Base-by-base conservation (phyloP, 768 basidiomycete species). In the Fibroporia radiculosa region DNA sequence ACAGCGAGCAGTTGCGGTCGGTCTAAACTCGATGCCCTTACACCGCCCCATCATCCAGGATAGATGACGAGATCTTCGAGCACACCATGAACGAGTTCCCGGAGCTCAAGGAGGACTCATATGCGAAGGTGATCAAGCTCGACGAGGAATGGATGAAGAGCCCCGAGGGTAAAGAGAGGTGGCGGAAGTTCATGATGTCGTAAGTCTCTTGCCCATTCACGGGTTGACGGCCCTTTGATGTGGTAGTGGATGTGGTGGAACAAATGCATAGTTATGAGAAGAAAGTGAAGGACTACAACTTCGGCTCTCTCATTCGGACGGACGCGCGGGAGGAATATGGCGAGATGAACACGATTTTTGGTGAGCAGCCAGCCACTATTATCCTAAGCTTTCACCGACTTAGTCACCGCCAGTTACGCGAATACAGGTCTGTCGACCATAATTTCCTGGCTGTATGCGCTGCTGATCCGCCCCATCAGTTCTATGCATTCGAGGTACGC, bases 131-230 rank as follows among this genome's bases (percentile, higher is more conserved):
- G 14, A 52, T 59, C 37, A 65, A 75, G 54, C 67, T 98, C 4
- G 83, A 95, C 61, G 96, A 99, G 63, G 85, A 93, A 1, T 80
- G 80, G 75, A 82, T 98, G 80, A 99, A 99, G 74, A 87, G 80
- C 49, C 64, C 72, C 1, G 75, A 78, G 7, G 92, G 88, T 40
- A 99, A 99, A 73, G 81, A 83, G 61, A 71, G 77, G 48, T 99
- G 96, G 96, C 72, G 95, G 39, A 76, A 75, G 6, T 98, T 95
- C 62, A 90, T 95, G 62, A 74, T 75, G 48, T 61, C 71, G 82
- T 91, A 56, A 46, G 76, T 67, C 32, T 24, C 40, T 26, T 27
- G 8, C 8, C 32, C 11, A 40, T 8, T 38, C 11, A 2, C n/a
- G 6, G 6, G 8, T 20, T 23, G 19, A 13, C 18, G 37, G 6